Percentiles rank a stretch among this genome's conserved stretches.
Conservation (phyloP, 163 green algal genomes). For the Botryococcus braunii region DNA sequence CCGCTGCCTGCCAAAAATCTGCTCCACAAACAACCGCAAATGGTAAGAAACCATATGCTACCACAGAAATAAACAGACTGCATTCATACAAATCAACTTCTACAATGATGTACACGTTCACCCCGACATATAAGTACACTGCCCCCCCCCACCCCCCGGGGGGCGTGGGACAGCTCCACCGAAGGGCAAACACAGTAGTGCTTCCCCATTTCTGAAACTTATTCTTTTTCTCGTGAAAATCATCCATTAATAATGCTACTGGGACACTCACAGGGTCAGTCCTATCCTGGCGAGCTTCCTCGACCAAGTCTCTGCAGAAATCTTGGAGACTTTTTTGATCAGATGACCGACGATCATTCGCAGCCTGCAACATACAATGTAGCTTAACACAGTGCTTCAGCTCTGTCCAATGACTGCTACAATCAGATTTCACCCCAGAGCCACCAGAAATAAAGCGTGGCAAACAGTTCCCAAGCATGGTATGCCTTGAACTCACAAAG, state of each 20-base stretch:
- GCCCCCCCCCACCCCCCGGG: too few relatives aligned
- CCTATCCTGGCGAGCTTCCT: conserved; percentile 52
- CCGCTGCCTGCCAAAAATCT: conserved; percentile 73
- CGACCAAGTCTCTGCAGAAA: conserved; percentile 82
- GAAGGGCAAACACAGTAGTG: not conserved
- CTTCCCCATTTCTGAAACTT: not conserved
- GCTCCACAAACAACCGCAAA: not conserved
- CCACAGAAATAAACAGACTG: not conserved
- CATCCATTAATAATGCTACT: not conserved
- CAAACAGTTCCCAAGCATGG: not conserved
- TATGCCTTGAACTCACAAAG: not conserved
- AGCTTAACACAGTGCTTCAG: not conserved
- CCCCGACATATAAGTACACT: too few relatives aligned
- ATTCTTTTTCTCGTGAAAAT: not conserved
- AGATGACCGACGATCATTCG: not conserved
- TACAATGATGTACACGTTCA: too few relatives aligned
- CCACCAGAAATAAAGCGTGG: not conserved
- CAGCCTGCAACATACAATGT: not conserved
- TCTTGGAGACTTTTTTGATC: conserved; percentile 51
- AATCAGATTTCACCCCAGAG: not conserved
- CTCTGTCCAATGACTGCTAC: conserved; percentile 1
- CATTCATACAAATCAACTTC: not conserved
- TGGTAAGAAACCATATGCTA: not conserved
- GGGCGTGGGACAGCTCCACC: too few relatives aligned
- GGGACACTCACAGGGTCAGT: conserved; percentile 65